Conservation (phyloP, 2,329 filamentous ascomycete species). For the Pseudonectria foliicola region DNA sequence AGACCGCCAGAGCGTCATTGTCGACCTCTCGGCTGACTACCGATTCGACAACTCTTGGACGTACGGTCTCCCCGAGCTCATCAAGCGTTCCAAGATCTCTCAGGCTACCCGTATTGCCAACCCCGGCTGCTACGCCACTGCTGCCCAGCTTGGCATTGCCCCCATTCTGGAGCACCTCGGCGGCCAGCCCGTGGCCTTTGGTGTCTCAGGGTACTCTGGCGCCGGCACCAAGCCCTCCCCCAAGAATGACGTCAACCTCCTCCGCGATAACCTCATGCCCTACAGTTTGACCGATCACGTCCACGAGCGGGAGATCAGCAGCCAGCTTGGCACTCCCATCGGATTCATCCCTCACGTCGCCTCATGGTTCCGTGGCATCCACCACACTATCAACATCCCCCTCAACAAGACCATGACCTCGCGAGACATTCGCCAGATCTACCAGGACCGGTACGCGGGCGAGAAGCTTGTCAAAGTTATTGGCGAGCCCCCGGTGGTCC, state of each 20-base stretch:
- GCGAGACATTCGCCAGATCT: constrained; percentile 86
- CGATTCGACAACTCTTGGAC: constrained; percentile 73
- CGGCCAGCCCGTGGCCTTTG: constrained; percentile 76
- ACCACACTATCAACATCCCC: constrained; percentile 85
- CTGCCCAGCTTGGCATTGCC: constrained; percentile 80
- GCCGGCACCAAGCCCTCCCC: constrained; percentile 90
- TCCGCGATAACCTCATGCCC: constrained; percentile 82
- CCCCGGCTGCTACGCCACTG: constrained; percentile 93
- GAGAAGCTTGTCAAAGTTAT: constrained; percentile 92
- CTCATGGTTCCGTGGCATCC: constrained; percentile 95
- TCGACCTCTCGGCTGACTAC: constrained; percentile 96
- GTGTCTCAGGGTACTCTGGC: constrained; percentile 88
- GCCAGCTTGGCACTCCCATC: constrained; percentile 65
- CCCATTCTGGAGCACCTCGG: constrained; percentile 71
- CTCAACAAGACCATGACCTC: constrained; percentile 80
- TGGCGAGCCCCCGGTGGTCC: constrained; percentile 80
- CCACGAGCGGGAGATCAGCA: constrained; percentile 84
- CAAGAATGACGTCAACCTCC: constrained; percentile 82
- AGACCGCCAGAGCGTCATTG: constrained; percentile 62
- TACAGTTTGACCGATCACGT: constrained; percentile 77
- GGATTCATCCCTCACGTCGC: constrained; percentile 92
- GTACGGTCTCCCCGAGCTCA: constrained; percentile 83
- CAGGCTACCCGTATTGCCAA: constrained; percentile 79
- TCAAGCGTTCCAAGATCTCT: constrained; percentile 68
- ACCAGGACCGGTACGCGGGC: constrained; percentile 92